A percentile compares a stretch with the other conserved stretches of the same genome.
These are phyloP conservation scores for Fusarium sp. DNA, from an alignment of 2,329 filamentous ascomycete species.

Conservation along the genomic window DNA sequence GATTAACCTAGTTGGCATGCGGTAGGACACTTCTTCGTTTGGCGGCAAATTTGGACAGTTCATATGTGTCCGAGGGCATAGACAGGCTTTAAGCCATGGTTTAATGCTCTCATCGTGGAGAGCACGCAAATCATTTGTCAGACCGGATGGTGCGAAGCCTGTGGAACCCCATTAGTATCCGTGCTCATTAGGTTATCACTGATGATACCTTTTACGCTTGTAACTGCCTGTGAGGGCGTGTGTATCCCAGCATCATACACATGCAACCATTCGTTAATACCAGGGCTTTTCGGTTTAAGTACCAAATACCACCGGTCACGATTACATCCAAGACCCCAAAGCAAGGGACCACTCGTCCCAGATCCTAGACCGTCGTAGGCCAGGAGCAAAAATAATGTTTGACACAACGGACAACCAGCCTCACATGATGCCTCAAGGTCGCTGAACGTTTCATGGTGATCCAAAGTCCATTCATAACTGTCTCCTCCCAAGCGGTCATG, in stretches of 20 bases:
- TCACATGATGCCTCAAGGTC: background rate
- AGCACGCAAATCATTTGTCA: background rate
- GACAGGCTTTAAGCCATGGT: background rate
- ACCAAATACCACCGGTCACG: no score
- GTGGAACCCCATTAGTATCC: accelerated
- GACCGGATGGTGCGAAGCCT: accelerated
- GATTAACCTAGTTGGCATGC: background rate
- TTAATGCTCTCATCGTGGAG: background rate
- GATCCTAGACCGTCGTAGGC: accelerated
- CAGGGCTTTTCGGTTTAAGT: no score
- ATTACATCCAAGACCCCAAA: background rate
- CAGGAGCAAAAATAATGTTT: background rate
- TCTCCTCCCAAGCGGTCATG: accelerated
- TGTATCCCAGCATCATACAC: no score
- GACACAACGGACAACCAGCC: background rate
- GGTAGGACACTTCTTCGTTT: background rate
- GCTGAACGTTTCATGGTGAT: background rate
- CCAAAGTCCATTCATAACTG: accelerated
- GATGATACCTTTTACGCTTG: background rate
- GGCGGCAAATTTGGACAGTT: background rate
- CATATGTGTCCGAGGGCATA: accelerated
- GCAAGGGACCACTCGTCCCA: accelerated
- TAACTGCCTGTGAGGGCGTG: no score
- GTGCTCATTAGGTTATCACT: accelerated
- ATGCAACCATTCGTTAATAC: no score